Percentiles rank a stretch among this genome's conserved stretches.
phyloP scores from a whole-genome alignment of 805 yeast genomes.

The Candida andamanensis region DNA sequence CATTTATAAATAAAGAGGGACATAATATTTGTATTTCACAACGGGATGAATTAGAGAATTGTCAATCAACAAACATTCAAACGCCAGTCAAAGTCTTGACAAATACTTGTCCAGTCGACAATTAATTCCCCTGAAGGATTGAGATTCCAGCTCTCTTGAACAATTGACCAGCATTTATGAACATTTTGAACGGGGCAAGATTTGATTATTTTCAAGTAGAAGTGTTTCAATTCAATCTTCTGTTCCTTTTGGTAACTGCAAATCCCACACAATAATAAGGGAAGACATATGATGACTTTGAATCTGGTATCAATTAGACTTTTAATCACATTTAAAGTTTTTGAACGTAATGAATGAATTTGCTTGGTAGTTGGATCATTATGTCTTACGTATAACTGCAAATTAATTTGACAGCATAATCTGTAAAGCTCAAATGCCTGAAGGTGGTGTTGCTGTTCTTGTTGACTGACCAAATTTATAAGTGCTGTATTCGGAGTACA shows the following conservation, averaged over 20 bases:
- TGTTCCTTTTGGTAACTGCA: slow-evolving; percentile 15
- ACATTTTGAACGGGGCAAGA: slow-evolving; percentile 15
- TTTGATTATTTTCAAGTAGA: slow-evolving; percentile 11
- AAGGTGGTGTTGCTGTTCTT: slow-evolving; percentile 1
- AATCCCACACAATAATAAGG: slow-evolving; percentile 19
- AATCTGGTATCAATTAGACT: slow-evolving; percentile 4
- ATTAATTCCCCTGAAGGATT: slow-evolving; percentile 11
- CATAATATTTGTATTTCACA: no score
- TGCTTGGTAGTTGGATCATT: background rate
- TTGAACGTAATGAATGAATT: slow-evolving; percentile 1
- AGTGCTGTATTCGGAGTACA: background rate
- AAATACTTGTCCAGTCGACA: slow-evolving; percentile 18
- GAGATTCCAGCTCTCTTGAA: slow-evolving; percentile 15
- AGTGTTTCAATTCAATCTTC: slow-evolving; percentile 13
- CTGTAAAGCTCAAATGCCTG: slow-evolving; percentile 1
- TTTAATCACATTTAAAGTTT: slow-evolving; percentile 1
- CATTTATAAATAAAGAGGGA: no score
- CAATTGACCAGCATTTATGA: slow-evolving; percentile 10
- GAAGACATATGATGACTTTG: slow-evolving; percentile 10
- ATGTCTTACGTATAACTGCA: slow-evolving; percentile 2
- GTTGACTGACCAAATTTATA: background rate
- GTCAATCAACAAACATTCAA: slow-evolving; percentile 8
- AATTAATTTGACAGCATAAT: slow-evolving; percentile 2
- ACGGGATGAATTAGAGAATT: no score
- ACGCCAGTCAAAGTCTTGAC: slow-evolving; percentile 20